Evolutionary conservation across 2,329 filamentous ascomycete genomes (phyloP).

Genomic region (Beauveria rudraprayagi): DNA sequence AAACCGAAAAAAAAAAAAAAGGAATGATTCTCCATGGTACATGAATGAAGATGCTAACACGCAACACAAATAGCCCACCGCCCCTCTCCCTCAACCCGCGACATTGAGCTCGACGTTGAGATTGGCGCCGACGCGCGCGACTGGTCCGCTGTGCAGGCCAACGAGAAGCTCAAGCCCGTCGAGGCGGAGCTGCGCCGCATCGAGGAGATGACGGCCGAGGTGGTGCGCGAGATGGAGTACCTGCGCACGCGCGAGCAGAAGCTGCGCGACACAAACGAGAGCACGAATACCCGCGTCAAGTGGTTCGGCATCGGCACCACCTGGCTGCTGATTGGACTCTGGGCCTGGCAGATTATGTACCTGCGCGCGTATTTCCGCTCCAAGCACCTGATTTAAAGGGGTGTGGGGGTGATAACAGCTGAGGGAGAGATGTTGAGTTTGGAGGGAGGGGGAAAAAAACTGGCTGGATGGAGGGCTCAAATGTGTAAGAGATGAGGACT

Average conservation of each 20-base stretch:
- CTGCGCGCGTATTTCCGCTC: slow-evolving; percentile 90
- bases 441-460: no score
- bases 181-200: slow-evolving; percentile 90
- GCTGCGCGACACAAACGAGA: slow-evolving; percentile 97
- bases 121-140: slow-evolving; percentile 96
- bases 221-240: slow-evolving; percentile 95
- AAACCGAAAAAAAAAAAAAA: not conserved
- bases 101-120: slow-evolving; percentile 88
- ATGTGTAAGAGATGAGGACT: not conserved
- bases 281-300: slow-evolving; percentile 96
- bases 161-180: slow-evolving; percentile 95
- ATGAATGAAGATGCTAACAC: not conserved
- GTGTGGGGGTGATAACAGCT: no score
- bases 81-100: slow-evolving; percentile 49
- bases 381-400: slow-evolving; percentile 32
- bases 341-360: slow-evolving; percentile 97
- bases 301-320: slow-evolving; percentile 96
- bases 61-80: slow-evolving; percentile 23
- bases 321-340: slow-evolving; percentile 78
- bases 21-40: not conserved
- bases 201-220: slow-evolving; percentile 81
- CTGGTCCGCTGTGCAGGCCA: slow-evolving; percentile 92
- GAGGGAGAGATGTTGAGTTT: not conserved
- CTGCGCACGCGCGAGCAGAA: slow-evolving; percentile 84
- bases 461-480: not conserved